Percentiles rank a stretch among this genome's conserved stretches.
Conservation (phyloP, 2,329 filamentous ascomycete genomes). For the Pseudogymnoascus sp. region DNA sequence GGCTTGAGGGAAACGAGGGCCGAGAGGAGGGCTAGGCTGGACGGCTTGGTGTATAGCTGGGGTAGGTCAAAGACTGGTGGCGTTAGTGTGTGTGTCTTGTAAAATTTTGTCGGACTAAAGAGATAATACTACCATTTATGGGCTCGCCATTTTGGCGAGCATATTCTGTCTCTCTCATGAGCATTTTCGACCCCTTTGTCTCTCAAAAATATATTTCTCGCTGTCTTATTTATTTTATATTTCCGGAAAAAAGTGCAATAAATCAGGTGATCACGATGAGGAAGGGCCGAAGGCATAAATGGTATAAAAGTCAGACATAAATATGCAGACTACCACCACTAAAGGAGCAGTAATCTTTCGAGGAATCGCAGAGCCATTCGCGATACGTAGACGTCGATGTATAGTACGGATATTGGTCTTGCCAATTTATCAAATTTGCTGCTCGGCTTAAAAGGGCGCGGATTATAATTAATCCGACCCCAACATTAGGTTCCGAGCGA, state of each 20-base stretch:
- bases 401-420: not conserved
- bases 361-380: not conserved
- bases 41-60: conserved; percentile 72
- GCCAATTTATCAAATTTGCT: not conserved
- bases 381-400: not conserved
- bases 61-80: conserved; percentile 63
- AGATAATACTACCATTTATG: not conserved
- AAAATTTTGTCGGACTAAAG: not conserved
- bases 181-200: not conserved
- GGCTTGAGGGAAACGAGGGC: conserved; percentile 61
- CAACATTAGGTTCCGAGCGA: not conserved
- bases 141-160: conserved; percentile 13
- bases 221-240: not conserved
- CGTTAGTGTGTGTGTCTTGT: not conserved
- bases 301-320: not conserved
- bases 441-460: not conserved
- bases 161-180: not conserved
- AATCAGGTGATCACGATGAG: not conserved
- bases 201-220: not conserved
- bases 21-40: conserved; percentile 54
- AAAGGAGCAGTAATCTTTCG: not conserved
- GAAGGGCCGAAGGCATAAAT: not conserved
- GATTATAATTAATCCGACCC: not conserved
- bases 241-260: not conserved
- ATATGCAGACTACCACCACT: not conserved